Evolutionary conservation across 2,329 filamentous ascomycete genomes (phyloP), one percentile per base, ranked within the genome.

Genomic region (Penicillium sp.): DNA sequence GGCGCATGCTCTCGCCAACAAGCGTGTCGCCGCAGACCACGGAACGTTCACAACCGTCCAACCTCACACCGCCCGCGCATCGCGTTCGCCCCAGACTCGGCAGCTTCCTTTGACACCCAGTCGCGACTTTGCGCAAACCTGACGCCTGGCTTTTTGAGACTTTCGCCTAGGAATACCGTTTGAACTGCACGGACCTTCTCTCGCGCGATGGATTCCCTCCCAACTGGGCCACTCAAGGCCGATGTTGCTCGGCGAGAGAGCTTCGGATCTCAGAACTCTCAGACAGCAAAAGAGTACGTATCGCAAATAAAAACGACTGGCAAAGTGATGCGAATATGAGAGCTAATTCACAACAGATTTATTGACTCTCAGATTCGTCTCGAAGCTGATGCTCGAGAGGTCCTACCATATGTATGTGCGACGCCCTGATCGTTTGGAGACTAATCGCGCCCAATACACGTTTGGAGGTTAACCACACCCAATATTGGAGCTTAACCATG

Each of bases 341-440:
- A 59, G 28, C 58, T 63, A 8, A 63, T 19, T 12, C 5, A 45
- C 53, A 28, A 5, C 59, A 94, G 91, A 30, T 98, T 96, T 75
- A 92, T 99, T 68, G 88, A 92, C 70, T 89, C 88, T 59, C 95
- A 99, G 76, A 89, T 97, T 73, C 88, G 90, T 68, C 89, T 99
- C 57, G 95, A 99, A 80, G 92, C 91, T 22, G 95, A 99, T 80
- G 95, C 95, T 51, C 92, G 93, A 70, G 94, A 99, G 83, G 91
- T 91, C 64, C 85, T 99, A 7, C 95, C 95, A 68, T 99, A 97
- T 76, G 92, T 96, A 81, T 72, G 87, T 69, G 17, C 37, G 45
- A 55, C 19, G 53, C 26, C n/a, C 17, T n/a, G n/a, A 12, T 33
- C n/a, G 12, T 17, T 8, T 40, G 13, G 28, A 49, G n/a, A 51